Evolutionary conservation across 352 stramenopile genomes (phyloP).

Genomic region (Globisporangium emineosum): DNA sequence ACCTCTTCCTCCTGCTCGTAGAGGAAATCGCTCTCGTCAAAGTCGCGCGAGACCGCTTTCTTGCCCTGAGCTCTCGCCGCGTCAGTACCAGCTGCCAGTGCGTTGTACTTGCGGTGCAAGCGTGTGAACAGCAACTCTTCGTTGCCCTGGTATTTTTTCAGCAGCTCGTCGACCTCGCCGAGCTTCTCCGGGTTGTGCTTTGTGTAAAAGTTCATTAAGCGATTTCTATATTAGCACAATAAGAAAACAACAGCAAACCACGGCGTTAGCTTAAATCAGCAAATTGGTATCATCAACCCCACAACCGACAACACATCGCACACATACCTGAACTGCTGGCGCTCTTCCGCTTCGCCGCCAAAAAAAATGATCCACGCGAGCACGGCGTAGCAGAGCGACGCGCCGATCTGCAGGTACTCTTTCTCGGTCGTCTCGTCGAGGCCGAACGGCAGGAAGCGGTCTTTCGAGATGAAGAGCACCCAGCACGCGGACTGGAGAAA

Average conservation of each 20-base stretch:
- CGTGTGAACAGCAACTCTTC: conserved; percentile 76
- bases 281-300: not conserved
- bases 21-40: conserved; percentile 51
- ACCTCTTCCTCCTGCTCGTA: conserved; percentile 53
- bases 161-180: conserved; percentile 48
- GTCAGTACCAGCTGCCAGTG: conserved; percentile 32
- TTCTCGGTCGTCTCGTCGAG: conserved; percentile 46
- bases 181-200: conserved; percentile 78
- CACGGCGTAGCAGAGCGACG: conserved; percentile 40
- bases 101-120: conserved; percentile 80
- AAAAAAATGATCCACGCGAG: conserved; percentile 54
- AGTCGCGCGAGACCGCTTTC: conserved; percentile 22
- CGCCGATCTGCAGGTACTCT: conserved; percentile 35
- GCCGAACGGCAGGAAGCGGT: conserved; percentile 26
- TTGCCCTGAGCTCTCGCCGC: conserved; percentile 19
- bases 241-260: conserved; percentile 2
- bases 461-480: conserved; percentile 46
- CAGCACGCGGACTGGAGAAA: conserved; percentile 55
- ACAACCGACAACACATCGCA: not conserved
- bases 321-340: conserved; percentile 48
- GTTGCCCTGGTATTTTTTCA: conserved; percentile 74
- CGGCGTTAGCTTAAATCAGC: too few relatives aligned
- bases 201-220: conserved; percentile 62
- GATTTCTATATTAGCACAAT: conserved; percentile 8
- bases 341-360: conserved; percentile 28